Conservation (phyloP, 2,329 filamentous ascomycete species). For the Fusarium pseudonygamai region DNA sequence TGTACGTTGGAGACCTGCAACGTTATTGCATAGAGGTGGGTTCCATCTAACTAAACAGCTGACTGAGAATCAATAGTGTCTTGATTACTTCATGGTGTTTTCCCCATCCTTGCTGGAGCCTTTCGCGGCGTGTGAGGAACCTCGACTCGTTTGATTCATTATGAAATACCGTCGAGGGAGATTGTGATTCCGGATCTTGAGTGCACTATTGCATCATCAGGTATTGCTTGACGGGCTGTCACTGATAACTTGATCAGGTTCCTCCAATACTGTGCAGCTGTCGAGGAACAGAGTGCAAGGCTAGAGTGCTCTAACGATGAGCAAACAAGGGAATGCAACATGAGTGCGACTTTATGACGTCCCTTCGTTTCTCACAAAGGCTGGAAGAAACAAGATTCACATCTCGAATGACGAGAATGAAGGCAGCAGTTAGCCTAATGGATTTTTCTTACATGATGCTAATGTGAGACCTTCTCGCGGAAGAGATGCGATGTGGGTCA, state of each 20-base stretch:
- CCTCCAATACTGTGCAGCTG: not conserved
- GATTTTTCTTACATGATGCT: slow-evolving; percentile 10
- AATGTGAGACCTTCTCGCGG: slow-evolving; percentile 20
- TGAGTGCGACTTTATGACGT: slow-evolving; percentile 4
- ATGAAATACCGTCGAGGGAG: not conserved
- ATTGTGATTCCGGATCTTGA: not conserved
- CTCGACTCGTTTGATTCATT: not conserved
- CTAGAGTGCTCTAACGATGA: not conserved
- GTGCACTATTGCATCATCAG: not conserved
- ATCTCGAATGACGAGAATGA: not conserved
- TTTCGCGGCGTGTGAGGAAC: not conserved
- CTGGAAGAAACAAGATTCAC: slow-evolving; percentile 14
- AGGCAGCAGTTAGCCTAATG: not conserved
- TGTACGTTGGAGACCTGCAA: slow-evolving; percentile 1
- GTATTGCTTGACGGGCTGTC: not conserved
- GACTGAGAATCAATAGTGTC: not conserved
- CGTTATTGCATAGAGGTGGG: not conserved
- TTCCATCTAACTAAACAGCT: slow-evolving; percentile 1
- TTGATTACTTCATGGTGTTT: not conserved
- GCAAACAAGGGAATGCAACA: not conserved
- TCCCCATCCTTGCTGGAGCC: not conserved
- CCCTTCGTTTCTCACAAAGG: not conserved
- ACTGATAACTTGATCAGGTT: not conserved
- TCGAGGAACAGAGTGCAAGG: not conserved
- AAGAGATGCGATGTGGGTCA: slow-evolving; percentile 33